Percentiles rank a stretch among this genome's conserved stretches.
These are phyloP conservation scores for Lentinula sp. DNA, from an alignment of 768 basidiomycete species.

Conservation along the genomic window DNA sequence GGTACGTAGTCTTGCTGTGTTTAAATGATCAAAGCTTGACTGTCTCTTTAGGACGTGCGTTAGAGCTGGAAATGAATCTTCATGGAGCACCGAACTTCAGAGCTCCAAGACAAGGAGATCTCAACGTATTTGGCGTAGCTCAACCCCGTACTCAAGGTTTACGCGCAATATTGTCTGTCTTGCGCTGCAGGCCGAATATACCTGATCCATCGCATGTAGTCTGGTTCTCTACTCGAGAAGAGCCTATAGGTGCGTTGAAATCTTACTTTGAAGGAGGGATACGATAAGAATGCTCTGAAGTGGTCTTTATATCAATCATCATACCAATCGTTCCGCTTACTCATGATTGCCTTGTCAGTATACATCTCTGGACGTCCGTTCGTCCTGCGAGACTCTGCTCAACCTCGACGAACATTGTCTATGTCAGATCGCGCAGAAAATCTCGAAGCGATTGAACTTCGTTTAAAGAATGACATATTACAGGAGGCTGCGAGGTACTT, in stretches of 20 bases:
- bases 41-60: slow-evolving; percentile 61
- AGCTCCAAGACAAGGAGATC: slow-evolving; percentile 65
- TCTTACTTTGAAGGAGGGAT: not conserved
- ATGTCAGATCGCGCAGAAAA: slow-evolving; percentile 93
- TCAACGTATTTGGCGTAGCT: slow-evolving; percentile 93
- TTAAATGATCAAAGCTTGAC: not conserved
- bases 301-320: no score
- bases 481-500: slow-evolving; percentile 67
- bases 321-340: not conserved
- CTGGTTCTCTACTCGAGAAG: slow-evolving; percentile 97
- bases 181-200: slow-evolving; percentile 66
- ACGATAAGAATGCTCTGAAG: not conserved
- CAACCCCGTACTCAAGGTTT: slow-evolving; percentile 93
- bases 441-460: slow-evolving; percentile 84
- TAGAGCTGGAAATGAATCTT: slow-evolving; percentile 86
- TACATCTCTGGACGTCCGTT: slow-evolving; percentile 92
- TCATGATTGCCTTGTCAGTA: slow-evolving; percentile 33
- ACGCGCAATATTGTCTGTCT: slow-evolving; percentile 80
- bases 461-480: slow-evolving; percentile 88
- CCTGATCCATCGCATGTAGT: slow-evolving; percentile 68
- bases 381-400: slow-evolving; percentile 81
- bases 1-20: slow-evolving; percentile 28
- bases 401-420: slow-evolving; percentile 71
- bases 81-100: slow-evolving; percentile 97
- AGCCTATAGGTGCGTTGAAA: slow-evolving; percentile 70